These are phyloP conservation scores for Cucumis variabilis DNA, from an alignment of 331 rosid species.

Conservation along the genomic window DNA sequence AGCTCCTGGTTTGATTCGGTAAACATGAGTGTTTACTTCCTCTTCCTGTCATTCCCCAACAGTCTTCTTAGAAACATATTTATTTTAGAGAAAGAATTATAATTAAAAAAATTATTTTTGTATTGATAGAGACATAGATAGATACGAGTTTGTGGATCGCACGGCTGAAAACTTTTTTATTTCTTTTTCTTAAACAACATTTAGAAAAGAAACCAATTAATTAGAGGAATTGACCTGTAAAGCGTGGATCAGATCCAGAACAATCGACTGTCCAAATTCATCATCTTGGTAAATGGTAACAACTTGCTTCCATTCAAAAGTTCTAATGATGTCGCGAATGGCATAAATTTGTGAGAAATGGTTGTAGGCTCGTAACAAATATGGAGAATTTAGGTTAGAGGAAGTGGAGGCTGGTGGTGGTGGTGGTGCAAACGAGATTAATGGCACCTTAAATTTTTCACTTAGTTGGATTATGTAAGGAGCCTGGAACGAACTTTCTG, in stretches of 20 bases:
- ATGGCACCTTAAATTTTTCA: slow-evolving; percentile 47
- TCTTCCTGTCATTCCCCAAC: not conserved
- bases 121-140: too few species aligned
- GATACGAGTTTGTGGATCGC: too few species aligned
- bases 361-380: not conserved
- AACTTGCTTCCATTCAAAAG: slow-evolving; percentile 52
- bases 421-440: slow-evolving; percentile 46
- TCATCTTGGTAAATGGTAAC: slow-evolving; percentile 53
- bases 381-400: not conserved
- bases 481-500: slow-evolving; percentile 44
- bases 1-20: slow-evolving; percentile 32
- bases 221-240: slow-evolving; percentile 32
- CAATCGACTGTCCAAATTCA: slow-evolving; percentile 47
- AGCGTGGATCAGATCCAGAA: slow-evolving; percentile 41
- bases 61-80: too few species aligned
- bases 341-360: not conserved
- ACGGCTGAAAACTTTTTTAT: too few species aligned
- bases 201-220: too few species aligned
- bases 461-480: slow-evolving; percentile 39
- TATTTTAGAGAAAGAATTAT: too few species aligned
- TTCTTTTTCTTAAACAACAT: too few species aligned
- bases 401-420: not conserved
- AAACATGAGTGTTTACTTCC: not conserved
- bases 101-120: too few species aligned
- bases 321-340: slow-evolving; percentile 15